phyloP scores from a whole-genome alignment of 805 yeast species.

The Blastobotrys parvus region DNA sequence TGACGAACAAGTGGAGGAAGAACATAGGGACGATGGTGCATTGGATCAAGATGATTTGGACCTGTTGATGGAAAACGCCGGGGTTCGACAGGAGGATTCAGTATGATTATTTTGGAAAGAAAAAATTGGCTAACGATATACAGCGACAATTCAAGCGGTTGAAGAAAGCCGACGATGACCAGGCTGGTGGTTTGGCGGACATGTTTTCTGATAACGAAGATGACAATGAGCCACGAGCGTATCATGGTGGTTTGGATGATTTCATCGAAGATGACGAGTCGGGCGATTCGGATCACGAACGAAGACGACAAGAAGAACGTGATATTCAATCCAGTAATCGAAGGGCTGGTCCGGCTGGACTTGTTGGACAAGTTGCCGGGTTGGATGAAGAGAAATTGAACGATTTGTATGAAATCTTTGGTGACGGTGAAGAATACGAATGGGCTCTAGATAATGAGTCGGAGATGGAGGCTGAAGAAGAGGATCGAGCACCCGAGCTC shows the following conservation, averaged over 20 bases:
- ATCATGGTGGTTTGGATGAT: conserved; percentile 82
- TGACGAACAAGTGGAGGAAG: conserved; percentile 14
- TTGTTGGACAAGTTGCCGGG: conserved; percentile 32
- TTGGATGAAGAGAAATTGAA: conserved; percentile 85
- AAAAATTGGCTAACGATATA: neutral
- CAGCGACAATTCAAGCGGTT: conserved; percentile 64
- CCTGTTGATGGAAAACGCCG: conserved; percentile 81
- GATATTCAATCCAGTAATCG: conserved; percentile 31
- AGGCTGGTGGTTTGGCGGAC: conserved; percentile 38
- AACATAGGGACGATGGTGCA: conserved; percentile 41
- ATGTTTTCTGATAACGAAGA: conserved; percentile 57
- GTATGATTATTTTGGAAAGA: conserved; percentile 4
- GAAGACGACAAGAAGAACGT: conserved; percentile 44
- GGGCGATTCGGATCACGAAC: conserved; percentile 84
- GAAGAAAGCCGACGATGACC: conserved; percentile 47
- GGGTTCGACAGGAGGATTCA: conserved; percentile 37
- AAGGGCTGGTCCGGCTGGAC: conserved; percentile 9
- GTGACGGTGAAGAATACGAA: conserved; percentile 94
- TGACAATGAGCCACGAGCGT: conserved; percentile 27
- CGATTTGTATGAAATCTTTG: conserved; percentile 90
- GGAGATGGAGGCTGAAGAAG: conserved; percentile 31
- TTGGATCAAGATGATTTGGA: conserved; percentile 95
- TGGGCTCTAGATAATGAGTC: conserved; percentile 94
- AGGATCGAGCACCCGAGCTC: conserved; percentile 42
- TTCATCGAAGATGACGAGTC: conserved; percentile 96